Conservation (phyloP, 257 asterid genomes). For the Haberlea rhodopensis region DNA sequence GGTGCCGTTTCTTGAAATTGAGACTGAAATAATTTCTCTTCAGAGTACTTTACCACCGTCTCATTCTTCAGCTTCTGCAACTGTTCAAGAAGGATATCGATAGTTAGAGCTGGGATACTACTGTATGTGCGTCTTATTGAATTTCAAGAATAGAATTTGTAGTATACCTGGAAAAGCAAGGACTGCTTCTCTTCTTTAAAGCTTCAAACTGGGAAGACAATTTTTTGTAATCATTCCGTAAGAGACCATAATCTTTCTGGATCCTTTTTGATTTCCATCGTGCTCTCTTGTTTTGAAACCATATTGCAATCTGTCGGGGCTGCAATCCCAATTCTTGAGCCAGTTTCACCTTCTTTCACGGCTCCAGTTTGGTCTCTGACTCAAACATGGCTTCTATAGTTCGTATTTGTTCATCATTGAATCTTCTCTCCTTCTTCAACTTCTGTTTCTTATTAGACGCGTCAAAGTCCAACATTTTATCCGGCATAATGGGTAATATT, state of each 20-base stretch:
- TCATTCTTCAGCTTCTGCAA: conserved; percentile 41
- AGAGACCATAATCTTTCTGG: conserved; percentile 38
- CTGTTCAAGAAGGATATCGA: conserved; percentile 30
- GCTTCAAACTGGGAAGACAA: conserved; percentile 36
- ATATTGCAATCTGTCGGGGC: conserved; percentile 68
- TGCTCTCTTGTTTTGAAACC: conserved; percentile 79
- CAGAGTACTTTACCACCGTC: conserved; percentile 24
- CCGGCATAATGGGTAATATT: neutral
- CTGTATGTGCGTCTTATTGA: too few species aligned
- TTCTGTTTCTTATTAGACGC: conserved; percentile 30
- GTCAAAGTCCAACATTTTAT: too few species aligned
- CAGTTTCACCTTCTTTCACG: conserved; percentile 46
- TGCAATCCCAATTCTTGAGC: conserved; percentile 59
- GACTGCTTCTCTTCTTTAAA: conserved; percentile 43
- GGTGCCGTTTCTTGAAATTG: conserved; percentile 22
- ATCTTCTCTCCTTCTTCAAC: conserved; percentile 36
- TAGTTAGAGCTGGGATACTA: neutral
- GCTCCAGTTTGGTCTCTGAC: conserved; percentile 48
- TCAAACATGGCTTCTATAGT: conserved; percentile 50
- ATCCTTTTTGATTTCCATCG: conserved; percentile 67
- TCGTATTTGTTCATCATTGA: conserved; percentile 58
- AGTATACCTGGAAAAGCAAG: conserved; percentile 42
- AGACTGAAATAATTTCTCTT: neutral
- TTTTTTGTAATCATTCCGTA: conserved; percentile 36
- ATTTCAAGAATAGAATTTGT: too few species aligned